These are phyloP conservation scores for Leptoxyphium fumago DNA, from an alignment of 2,329 filamentous ascomycete species.

Conservation along the genomic window DNA sequence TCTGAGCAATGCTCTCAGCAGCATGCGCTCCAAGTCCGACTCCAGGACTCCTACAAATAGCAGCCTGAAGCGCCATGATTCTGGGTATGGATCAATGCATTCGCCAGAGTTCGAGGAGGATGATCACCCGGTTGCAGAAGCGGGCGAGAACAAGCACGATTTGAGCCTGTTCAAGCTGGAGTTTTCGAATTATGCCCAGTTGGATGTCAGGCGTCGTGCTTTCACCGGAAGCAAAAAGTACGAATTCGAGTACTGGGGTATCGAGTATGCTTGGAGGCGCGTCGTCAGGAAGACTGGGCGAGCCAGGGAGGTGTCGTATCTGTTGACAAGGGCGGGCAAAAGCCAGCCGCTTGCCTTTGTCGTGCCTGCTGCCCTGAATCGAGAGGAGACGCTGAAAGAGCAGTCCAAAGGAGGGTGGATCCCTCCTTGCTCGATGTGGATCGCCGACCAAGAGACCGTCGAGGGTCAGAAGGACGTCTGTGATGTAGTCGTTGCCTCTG, in stretches of 20 bases:
- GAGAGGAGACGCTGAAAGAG: conserved; percentile 56
- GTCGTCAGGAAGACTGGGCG: conserved; percentile 52
- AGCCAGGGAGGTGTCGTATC: conserved; percentile 55
- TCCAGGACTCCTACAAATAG: conserved; percentile 27
- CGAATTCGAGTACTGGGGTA: conserved; percentile 88
- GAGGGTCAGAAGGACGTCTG: conserved; percentile 62
- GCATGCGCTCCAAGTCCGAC: conserved; percentile 41
- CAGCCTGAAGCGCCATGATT: conserved; percentile 41
- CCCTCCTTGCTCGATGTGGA: conserved; percentile 79
- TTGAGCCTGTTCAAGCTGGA: conserved; percentile 70
- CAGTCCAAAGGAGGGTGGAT: conserved; percentile 74
- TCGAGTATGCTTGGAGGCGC: conserved; percentile 71
- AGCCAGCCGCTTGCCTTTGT: conserved; percentile 65
- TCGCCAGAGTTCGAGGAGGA: conserved; percentile 26
- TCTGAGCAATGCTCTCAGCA: conserved; percentile 43
- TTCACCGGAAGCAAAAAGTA: conserved; percentile 54
- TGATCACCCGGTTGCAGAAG: conserved; percentile 7
- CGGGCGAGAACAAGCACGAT: conserved; percentile 1
- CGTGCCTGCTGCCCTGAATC: conserved; percentile 61
- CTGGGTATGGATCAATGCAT: conserved; percentile 40
- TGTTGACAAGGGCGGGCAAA: conserved; percentile 56
- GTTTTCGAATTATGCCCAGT: conserved; percentile 92
- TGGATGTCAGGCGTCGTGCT: conserved; percentile 56
- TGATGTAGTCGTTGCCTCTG: conserved; percentile 81
- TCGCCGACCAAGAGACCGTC: conserved; percentile 60